phyloP scores from a whole-genome alignment of 352 stramenopile genomes.

The Poterioochromonas sp. region DNA sequence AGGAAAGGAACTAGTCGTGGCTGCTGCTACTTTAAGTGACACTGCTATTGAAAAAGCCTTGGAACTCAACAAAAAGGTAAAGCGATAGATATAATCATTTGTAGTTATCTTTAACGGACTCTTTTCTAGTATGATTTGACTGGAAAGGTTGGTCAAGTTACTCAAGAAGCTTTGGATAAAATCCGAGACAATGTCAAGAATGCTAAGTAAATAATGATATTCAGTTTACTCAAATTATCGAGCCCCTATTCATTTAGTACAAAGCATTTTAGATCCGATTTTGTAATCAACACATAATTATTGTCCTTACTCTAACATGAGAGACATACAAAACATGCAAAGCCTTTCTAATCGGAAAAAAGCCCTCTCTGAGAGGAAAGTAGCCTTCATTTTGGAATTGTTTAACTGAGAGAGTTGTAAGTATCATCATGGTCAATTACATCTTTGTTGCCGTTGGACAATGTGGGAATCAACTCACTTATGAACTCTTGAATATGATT shows the following conservation, averaged over 20 bases:
- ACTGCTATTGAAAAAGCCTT: neutral
- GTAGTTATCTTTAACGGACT: neutral
- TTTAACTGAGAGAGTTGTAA: too few relatives aligned
- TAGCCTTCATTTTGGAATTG: too few relatives aligned
- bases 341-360: too few relatives aligned
- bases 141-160: neutral
- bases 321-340: too few relatives aligned
- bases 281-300: too few relatives aligned
- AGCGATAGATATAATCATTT: neutral
- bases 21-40: neutral
- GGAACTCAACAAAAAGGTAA: conserved; percentile 1
- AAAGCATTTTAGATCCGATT: too few relatives aligned
- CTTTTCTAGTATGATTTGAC: neutral
- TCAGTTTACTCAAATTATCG: too few relatives aligned
- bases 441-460: conserved; percentile 9
- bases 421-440: neutral
- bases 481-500: conserved; percentile 13
- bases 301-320: too few relatives aligned
- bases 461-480: conserved; percentile 29
- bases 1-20: neutral
- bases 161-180: neutral
- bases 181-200: neutral
- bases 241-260: too few relatives aligned
- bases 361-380: too few relatives aligned
- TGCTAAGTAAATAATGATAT: too few relatives aligned